phyloP scores from a whole-genome alignment of 345 rosid genomes.

The Citrus mangshanensis region DNA sequence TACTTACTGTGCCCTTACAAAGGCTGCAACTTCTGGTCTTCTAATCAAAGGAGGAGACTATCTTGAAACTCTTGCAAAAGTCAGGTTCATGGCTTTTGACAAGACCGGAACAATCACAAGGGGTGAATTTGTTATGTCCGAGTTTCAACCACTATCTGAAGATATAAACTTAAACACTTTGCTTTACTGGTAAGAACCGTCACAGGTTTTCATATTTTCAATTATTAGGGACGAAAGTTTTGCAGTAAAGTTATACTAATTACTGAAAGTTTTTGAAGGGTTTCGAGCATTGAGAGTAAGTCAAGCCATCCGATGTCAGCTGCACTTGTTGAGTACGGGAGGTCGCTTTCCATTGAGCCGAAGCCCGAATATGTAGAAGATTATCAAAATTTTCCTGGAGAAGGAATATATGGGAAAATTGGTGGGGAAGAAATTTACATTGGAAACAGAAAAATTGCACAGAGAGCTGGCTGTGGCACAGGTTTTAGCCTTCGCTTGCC shows the following conservation, averaged over 20 bases:
- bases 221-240: too few species aligned
- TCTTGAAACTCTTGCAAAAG: slow-evolving; percentile 75
- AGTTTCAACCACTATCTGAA: slow-evolving; percentile 43
- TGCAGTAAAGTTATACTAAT: background rate
- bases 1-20: slow-evolving; percentile 84
- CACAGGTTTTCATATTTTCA: background rate
- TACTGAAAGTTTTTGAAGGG: slow-evolving; percentile 41
- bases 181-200: slow-evolving; percentile 57
- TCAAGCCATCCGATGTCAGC: slow-evolving; percentile 95
- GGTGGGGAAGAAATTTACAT: slow-evolving; percentile 62
- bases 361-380: slow-evolving; percentile 66
- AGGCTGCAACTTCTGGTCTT: slow-evolving; percentile 81
- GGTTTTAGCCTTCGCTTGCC: slow-evolving; percentile 30
- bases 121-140: slow-evolving; percentile 79
- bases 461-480: slow-evolving; percentile 56
- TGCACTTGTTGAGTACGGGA: slow-evolving; percentile 64
- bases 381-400: slow-evolving; percentile 78
- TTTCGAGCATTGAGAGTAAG: slow-evolving; percentile 85
- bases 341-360: slow-evolving; percentile 55
- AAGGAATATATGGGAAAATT: slow-evolving; percentile 78
- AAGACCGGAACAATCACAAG: slow-evolving; percentile 91
- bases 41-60: slow-evolving; percentile 79
- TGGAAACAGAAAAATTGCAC: slow-evolving; percentile 67
- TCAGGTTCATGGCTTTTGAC: slow-evolving; percentile 72
- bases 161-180: slow-evolving; percentile 43